These are phyloP conservation scores for Candida smagusa DNA, from an alignment of 1,139 yeast genomes.

Conservation along the genomic window DNA sequence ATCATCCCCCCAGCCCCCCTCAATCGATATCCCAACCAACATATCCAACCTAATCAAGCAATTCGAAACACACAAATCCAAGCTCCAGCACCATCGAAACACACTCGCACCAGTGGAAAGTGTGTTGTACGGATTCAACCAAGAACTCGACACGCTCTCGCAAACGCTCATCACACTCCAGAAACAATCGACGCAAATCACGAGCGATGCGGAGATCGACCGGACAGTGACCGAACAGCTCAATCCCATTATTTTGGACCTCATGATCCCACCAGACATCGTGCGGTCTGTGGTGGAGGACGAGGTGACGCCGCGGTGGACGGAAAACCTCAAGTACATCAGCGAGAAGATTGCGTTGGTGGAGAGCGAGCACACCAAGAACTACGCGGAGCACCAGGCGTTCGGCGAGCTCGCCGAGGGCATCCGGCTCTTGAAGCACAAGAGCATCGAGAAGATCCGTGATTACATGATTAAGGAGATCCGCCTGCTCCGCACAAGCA, in stretches of 20 bases:
- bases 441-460: slow-evolving; percentile 71
- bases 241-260: slow-evolving; percentile 69
- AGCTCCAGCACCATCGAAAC: slow-evolving; percentile 23
- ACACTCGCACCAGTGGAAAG: slow-evolving; percentile 33
- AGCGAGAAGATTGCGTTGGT: slow-evolving; percentile 55
- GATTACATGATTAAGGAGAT: slow-evolving; percentile 65
- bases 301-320: slow-evolving; percentile 51
- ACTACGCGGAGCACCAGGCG: slow-evolving; percentile 31
- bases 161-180: slow-evolving; percentile 58
- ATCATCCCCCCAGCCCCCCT: neutral
- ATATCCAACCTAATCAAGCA: neutral
- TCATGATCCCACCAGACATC: slow-evolving; percentile 70
- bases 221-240: slow-evolving; percentile 54
- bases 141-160: slow-evolving; percentile 57
- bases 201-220: slow-evolving; percentile 45
- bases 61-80: neutral
- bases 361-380: slow-evolving; percentile 23
- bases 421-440: slow-evolving; percentile 42
- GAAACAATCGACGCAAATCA: slow-evolving; percentile 39
- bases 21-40: too few species aligned
- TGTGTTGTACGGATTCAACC: slow-evolving; percentile 52
- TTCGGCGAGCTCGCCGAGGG: slow-evolving; percentile 35
- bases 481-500: slow-evolving; percentile 52
- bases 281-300: slow-evolving; percentile 48
- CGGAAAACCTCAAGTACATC: slow-evolving; percentile 55